Percentiles rank a stretch among this genome's conserved stretches.
These are phyloP conservation scores for Ambispora gerdemannii DNA, from an alignment of 192 early-diverging fungal genomes.

Conservation along the genomic window DNA sequence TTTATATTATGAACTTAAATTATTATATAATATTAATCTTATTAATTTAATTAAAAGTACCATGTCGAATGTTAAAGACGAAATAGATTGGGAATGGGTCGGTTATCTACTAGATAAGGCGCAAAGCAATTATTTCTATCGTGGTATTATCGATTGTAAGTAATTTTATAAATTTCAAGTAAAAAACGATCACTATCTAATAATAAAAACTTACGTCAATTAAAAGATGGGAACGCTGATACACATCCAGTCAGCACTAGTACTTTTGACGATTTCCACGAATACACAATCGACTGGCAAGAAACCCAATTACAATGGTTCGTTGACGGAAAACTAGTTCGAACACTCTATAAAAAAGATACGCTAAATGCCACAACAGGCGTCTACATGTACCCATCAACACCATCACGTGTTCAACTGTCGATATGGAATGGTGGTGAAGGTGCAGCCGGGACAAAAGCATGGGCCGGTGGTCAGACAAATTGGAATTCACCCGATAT, in stretches of 20 bases:
- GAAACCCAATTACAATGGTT: slow-evolving; percentile 57
- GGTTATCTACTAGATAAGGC: slow-evolving; percentile 49
- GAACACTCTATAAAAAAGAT: slow-evolving; percentile 45
- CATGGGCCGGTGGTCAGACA: slow-evolving; percentile 62
- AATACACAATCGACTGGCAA: slow-evolving; percentile 58
- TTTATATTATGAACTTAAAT: no score
- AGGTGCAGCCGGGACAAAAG: slow-evolving; percentile 47
- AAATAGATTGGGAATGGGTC: slow-evolving; percentile 65
- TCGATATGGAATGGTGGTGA: slow-evolving; percentile 67
- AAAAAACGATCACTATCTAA: no score
- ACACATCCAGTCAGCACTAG: slow-evolving; percentile 1
- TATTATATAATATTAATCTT: no score
- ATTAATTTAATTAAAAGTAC: no score
- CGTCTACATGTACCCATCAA: slow-evolving; percentile 46
- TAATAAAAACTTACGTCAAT: background rate
- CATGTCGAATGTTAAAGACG: slow-evolving; percentile 39
- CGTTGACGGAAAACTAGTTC: slow-evolving; percentile 47
- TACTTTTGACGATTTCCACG: slow-evolving; percentile 50
- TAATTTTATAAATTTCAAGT: background rate
- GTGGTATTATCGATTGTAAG: slow-evolving; percentile 15
- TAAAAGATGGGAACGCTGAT: background rate
- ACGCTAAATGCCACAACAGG: slow-evolving; percentile 42
- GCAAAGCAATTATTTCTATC: slow-evolving; percentile 37
- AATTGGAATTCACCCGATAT: slow-evolving; percentile 39
- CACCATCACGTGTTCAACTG: slow-evolving; percentile 53